Conservation (phyloP, 129 eudicot species). For the Escallonia rubra region DNA sequence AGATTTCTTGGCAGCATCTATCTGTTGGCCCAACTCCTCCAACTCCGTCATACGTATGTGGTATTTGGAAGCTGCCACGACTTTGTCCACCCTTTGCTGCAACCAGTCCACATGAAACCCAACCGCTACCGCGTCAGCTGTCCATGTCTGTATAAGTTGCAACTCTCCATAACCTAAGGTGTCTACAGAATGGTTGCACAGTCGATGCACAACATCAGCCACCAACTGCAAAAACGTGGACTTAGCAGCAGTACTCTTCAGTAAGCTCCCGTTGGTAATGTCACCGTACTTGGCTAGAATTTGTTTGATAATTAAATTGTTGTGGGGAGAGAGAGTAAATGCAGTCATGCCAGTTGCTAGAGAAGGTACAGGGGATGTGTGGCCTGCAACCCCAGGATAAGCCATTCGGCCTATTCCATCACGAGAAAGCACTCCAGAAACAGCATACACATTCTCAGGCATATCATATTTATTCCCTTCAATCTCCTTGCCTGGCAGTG, state of each 20-base stretch:
- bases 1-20: constrained; percentile 15
- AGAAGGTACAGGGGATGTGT: neutral
- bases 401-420: neutral
- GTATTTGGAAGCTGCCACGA: neutral
- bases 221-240: constrained; percentile 1
- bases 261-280: constrained; percentile 2
- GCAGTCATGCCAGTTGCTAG: neutral
- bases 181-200: constrained; percentile 1
- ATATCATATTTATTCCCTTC: neutral
- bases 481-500: neutral
- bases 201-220: constrained; percentile 9
- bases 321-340: neutral
- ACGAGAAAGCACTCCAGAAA: neutral
- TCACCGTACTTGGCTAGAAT: constrained; percentile 11
- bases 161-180: constrained; percentile 7
- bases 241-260: constrained; percentile 9
- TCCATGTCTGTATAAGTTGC: constrained; percentile 11
- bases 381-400: neutral
- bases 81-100: constrained; percentile 4
- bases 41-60: neutral
- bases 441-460: neutral
- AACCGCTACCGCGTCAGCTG: constrained; percentile 7
- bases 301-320: neutral
- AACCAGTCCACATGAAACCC: constrained; percentile 18
- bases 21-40: constrained; percentile 8